phyloP scores from a whole-genome alignment of 371 early-diverging fungal species.

The Mucor circinelloides region DNA sequence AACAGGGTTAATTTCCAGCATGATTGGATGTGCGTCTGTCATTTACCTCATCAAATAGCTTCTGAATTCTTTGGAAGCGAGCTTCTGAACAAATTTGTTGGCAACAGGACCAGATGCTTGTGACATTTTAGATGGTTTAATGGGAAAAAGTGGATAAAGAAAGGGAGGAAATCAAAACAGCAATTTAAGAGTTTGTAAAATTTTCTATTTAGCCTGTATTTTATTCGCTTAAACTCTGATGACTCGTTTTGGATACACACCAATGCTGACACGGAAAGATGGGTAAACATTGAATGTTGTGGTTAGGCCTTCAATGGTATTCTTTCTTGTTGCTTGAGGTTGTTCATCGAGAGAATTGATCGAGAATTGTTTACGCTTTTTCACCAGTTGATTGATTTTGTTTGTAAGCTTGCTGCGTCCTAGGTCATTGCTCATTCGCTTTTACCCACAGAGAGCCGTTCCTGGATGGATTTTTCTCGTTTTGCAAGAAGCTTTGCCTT shows the following conservation, averaged over 20 bases:
- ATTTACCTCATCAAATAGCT: constrained; percentile 29
- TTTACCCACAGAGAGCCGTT: no score
- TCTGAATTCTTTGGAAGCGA: constrained; percentile 29
- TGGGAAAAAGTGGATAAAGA: constrained; percentile 5
- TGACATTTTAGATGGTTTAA: constrained; percentile 18
- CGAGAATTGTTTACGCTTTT: no score
- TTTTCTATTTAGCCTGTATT: not conserved
- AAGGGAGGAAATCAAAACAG: constrained; percentile 2
- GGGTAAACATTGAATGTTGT: no score
- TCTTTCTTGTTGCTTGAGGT: no score
- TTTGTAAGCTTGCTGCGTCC: not conserved
- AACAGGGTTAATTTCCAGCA: not conserved
- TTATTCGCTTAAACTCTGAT: constrained; percentile 8
- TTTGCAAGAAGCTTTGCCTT: no score
- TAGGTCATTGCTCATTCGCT: no score
- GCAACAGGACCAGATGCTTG: constrained; percentile 29
- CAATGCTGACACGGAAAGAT: not conserved
- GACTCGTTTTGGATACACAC: constrained; percentile 4
- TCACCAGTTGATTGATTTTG: not conserved
- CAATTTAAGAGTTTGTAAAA: not conserved
- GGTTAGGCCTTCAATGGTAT: no score
- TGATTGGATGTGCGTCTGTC: not conserved
- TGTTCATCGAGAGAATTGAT: no score
- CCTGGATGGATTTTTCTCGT: no score
- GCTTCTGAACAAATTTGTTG: constrained; percentile 23